Evolutionary conservation across 768 basidiomycete genomes (phyloP).

Genomic region (Asterophora parasitica): DNA sequence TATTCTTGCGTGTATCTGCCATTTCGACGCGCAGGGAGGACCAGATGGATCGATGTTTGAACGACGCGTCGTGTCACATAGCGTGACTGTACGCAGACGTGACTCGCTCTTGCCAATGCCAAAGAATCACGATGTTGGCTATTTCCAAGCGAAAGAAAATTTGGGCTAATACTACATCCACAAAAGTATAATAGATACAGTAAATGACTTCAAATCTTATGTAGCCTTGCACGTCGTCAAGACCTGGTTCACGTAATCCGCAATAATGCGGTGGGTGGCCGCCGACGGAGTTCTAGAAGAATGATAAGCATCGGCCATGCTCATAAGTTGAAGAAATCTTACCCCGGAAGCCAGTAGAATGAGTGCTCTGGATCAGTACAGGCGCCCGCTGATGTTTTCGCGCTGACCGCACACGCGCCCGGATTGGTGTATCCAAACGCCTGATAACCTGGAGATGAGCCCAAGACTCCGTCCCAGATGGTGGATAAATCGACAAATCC

Average conservation of each 20-base stretch:
- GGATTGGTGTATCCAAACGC: conserved; percentile 47
- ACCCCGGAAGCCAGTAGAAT: conserved; percentile 21
- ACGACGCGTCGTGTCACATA: conserved; percentile 11
- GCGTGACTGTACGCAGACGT: conserved; percentile 6
- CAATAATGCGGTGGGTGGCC: conserved; percentile 17
- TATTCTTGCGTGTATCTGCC: conserved; percentile 31
- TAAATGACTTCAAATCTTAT: background rate
- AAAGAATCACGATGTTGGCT: no score
- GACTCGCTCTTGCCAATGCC: no score
- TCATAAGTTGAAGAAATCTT: background rate
- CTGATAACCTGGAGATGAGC: conserved; percentile 34
- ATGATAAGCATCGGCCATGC: background rate
- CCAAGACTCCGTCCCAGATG: conserved; percentile 44
- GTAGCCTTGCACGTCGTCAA: conserved; percentile 10
- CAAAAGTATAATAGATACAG: background rate
- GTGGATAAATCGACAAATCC: conserved; percentile 42
- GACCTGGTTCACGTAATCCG: conserved; percentile 17
- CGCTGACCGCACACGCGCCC: conserved; percentile 13
- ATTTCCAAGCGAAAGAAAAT: no score
- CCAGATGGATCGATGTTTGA: background rate
- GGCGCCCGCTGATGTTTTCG: conserved; percentile 12
- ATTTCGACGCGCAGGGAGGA: conserved; percentile 21
- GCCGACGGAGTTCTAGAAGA: conserved; percentile 12
- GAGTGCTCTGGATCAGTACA: conserved; percentile 17
- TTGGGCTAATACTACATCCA: background rate